These are phyloP conservation scores for Cadophora sp. DNA, from an alignment of 2,329 filamentous ascomycete species.

Conservation along the genomic window DNA sequence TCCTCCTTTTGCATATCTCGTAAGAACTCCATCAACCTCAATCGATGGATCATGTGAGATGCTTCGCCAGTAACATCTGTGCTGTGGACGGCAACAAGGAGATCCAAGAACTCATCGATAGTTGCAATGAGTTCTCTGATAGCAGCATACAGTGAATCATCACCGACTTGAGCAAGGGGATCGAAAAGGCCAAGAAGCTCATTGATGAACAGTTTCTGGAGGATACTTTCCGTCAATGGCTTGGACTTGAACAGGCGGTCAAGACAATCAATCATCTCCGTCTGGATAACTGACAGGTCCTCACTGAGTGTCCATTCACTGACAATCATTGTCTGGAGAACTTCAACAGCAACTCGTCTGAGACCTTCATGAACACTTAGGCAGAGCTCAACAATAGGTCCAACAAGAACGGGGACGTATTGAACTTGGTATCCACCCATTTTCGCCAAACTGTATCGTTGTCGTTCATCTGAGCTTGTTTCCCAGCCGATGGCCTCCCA, in stretches of 20 bases:
- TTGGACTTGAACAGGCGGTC: conserved; percentile 91
- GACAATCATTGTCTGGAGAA: conserved; percentile 97
- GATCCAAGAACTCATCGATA: conserved; percentile 87
- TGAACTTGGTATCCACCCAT: conserved; percentile 98
- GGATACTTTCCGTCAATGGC: conserved; percentile 83
- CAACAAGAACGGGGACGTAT: conserved; percentile 91
- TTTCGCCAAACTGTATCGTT: conserved; percentile 78
- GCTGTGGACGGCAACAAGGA: conserved; percentile 88
- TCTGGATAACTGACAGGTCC: conserved; percentile 89
- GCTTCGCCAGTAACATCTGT: conserved; percentile 76
- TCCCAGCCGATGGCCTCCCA: conserved; percentile 99
- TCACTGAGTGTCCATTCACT: conserved; percentile 97
- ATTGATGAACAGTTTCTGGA: conserved; percentile 90
- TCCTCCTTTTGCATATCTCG: conserved; percentile 97
- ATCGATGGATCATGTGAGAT: conserved; percentile 83
- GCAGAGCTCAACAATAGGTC: conserved; percentile 91
- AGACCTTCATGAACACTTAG: conserved; percentile 94
- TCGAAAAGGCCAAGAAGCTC: conserved; percentile 86
- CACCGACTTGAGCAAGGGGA: conserved; percentile 66
- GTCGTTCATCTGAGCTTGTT: conserved; percentile 78
- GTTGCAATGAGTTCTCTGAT: conserved; percentile 82
- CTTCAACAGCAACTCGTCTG: conserved; percentile 87
- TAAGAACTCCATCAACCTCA: conserved; percentile 94
- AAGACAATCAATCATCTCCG: conserved; percentile 94
- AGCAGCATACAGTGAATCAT: conserved; percentile 78